Evolutionary conservation across 805 yeast genomes (phyloP).

Genomic region (Candida nitratophila): DNA sequence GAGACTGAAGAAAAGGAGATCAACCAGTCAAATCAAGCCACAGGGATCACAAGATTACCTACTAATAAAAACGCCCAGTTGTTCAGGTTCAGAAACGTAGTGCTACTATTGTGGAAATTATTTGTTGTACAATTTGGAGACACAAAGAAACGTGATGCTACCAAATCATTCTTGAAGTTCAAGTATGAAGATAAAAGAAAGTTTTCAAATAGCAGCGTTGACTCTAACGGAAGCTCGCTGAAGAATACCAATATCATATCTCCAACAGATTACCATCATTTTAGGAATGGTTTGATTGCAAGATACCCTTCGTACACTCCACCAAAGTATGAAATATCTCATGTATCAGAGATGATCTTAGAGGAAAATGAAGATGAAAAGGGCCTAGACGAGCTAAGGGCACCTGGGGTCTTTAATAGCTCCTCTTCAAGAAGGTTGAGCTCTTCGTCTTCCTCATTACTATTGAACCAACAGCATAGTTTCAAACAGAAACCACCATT

Average conservation of each 20-base stretch:
- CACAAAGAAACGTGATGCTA: slow-evolving; percentile 26
- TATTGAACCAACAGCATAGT: slow-evolving; percentile 25
- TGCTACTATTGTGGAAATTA: slow-evolving; percentile 46
- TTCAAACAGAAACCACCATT: slow-evolving; percentile 26
- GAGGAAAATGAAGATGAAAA: slow-evolving; percentile 11
- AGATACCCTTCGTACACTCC: slow-evolving; percentile 69
- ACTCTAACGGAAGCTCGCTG: slow-evolving; percentile 2
- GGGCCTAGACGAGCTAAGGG: neutral
- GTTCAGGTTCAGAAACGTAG: slow-evolving; percentile 49
- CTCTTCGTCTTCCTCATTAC: slow-evolving; percentile 15
- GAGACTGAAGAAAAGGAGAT: slow-evolving; percentile 15
- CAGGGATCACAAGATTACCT: neutral
- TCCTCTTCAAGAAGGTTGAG: neutral
- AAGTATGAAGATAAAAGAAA: slow-evolving; percentile 25
- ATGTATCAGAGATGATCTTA: slow-evolving; percentile 29
- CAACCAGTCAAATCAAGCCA: neutral
- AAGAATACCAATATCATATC: slow-evolving; percentile 39
- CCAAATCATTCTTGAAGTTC: slow-evolving; percentile 40
- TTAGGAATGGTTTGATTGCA: slow-evolving; percentile 63
- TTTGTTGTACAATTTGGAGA: slow-evolving; percentile 61
- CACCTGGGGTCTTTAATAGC: neutral
- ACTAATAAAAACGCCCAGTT: slow-evolving; percentile 8
- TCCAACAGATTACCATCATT: slow-evolving; percentile 80
- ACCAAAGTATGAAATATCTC: slow-evolving; percentile 41
- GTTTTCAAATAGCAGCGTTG: neutral